Base-by-base conservation (phyloP, 2,329 filamentous ascomycete species). In the Cylindrodendrum hubeiense region DNA sequence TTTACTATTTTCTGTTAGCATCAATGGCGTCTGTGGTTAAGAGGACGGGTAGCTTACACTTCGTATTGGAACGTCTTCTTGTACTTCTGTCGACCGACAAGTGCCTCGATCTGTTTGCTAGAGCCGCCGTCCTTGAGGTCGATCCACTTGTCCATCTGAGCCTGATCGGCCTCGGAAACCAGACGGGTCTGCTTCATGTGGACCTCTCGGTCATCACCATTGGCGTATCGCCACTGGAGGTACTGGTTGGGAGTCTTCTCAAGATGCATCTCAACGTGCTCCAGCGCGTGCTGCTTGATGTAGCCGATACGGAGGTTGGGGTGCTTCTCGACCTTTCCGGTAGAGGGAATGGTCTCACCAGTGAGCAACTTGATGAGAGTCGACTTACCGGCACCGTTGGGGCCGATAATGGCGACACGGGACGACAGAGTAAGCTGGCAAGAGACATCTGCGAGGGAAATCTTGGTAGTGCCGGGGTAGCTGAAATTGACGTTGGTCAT, bases 11-110 rank as follows among this genome's bases (percentile, higher is more conserved):
- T 12, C 19, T 56, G 68, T 82, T 74, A 81, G 76, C 67, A 37
- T 52, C 26, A 8, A n/a, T n/a, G 10, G 37, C 10, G 28, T 15
- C n/a, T 21, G 8, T 7, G 2, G n/a, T 34, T 15, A 19, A 9
- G 28, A 8, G 19, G 52, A 28, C 22, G 34, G n/a, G 13, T 5
- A 54, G 82, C 88, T 85, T 87, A 91, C 88, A 98, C 90, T 85
- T 98, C 95, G 78, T 98, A 98, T 86, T 98, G 95, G 89, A 97
- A 98, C 43, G 91, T 93, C 89, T 99, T 99, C 91, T 99, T 98
- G 85, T 89, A 98, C 85, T 99, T 99, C 79, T 98, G 95, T 74
- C 96, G 92, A 86, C 96, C 96, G 73, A 99, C 97, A 28, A 99
- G 86, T 17, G 92, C 86, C 80, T 99, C 96, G 55, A 99, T 85